Base-by-base conservation (phyloP, 371 early-diverging fungal genomes). In the Catenaria anguillulae region DNA sequence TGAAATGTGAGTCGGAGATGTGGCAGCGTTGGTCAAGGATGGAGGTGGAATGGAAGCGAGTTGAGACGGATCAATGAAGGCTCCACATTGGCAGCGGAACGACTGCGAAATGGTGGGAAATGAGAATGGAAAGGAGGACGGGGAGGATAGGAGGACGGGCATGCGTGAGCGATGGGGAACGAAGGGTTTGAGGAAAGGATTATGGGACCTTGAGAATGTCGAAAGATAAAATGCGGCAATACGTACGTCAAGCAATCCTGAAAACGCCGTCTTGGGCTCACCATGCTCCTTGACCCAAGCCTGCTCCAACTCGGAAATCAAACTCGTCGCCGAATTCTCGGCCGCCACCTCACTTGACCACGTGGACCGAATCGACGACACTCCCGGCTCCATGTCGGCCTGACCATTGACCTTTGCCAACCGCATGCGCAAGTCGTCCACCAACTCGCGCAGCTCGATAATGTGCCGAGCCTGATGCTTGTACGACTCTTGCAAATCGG, bases 381-480 rank as follows among this genome's bases (percentile, higher is more conserved):
- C 21, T 26, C 52, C 29, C 29, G 52, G 13, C 15, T 26, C 12
- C 15, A 19, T 15, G 26, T 50, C 52, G 15, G 26, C 52, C 15
- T 8, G 29, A 13, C 29, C 52, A 8, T 34, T 34, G 17, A 58
- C 8, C 36, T 58, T n/a, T 34, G 33, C 24, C 15, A 58, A 8
- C 17, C 58, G 34, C 21, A 26, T 24, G 15, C 58, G 58, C 42
- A 33, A 36, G 24, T 58, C 34, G 24, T 58, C 58, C 0, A 58
- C 31, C 24, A 58, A 31, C 29, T 58, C 58, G 26, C 26, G 31
- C 35, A 58, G 36, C 42, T 58, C 58, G 58, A 33, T 35, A 36
- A 58, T 58, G 43, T 58, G 58, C 29, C 21, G n/a, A 15, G 58
- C 58, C 58, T 58, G 58, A 31, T 58, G 36, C 58, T 58, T 58